Percentiles rank a stretch among this genome's conserved stretches.
Evolutionary conservation across 257 asterid genomes (phyloP).

Genomic region (Perilla frutescens): DNA sequence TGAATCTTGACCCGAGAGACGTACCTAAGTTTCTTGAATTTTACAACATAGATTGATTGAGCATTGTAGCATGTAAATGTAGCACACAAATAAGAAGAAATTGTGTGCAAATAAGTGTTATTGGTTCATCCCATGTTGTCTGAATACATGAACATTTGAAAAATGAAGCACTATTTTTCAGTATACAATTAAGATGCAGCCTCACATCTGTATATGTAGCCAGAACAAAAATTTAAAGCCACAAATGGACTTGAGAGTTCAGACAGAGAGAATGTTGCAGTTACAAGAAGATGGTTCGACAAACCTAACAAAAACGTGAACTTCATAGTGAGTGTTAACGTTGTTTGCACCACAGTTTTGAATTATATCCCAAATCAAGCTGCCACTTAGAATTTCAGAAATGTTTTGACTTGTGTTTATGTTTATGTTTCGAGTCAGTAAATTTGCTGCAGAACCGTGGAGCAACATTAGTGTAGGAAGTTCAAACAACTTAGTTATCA

Average conservation of each 20-base stretch:
- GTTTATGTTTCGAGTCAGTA: background rate
- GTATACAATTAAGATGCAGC: background rate
- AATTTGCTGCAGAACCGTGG: background rate
- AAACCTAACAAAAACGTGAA: background rate
- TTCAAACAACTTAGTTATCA: background rate
- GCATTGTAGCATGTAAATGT: background rate
- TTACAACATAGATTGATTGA: too few species aligned
- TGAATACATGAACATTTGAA: background rate
- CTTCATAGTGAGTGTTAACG: background rate
- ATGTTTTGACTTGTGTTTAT: background rate
- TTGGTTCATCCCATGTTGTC: slow-evolving; percentile 17
- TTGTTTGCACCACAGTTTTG: background rate
- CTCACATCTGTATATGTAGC: background rate
- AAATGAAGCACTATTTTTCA: slow-evolving; percentile 6
- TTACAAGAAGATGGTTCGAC: slow-evolving; percentile 24
- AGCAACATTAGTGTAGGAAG: background rate
- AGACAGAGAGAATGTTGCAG: background rate
- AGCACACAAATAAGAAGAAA: slow-evolving; percentile 8
- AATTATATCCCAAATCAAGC: background rate
- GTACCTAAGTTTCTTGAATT: too few species aligned
- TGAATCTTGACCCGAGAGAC: too few species aligned
- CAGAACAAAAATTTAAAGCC: slow-evolving; percentile 23
- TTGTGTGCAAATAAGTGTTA: background rate
- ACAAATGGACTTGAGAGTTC: slow-evolving; percentile 19
- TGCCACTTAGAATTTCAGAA: slow-evolving; percentile 11